Evolutionary conservation across 2,329 filamentous ascomycete species (phyloP).

Genomic region (Microcyclosporella mali): DNA sequence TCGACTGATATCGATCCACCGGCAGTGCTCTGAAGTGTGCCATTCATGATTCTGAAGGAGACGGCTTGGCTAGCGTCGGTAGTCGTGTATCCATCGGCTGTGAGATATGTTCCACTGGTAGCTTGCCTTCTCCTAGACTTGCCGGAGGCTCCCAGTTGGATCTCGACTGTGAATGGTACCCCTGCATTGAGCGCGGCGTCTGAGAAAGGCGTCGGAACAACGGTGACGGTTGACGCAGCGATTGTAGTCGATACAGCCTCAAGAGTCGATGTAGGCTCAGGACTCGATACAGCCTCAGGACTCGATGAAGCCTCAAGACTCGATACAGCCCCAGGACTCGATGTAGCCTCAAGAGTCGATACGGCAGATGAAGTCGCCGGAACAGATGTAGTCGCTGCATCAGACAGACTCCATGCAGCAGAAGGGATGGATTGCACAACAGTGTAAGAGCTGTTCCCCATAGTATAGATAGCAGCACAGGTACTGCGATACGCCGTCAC

Average conservation of each 20-base stretch:
- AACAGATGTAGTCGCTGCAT: too few species aligned
- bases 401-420: too few species aligned
- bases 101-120: conserved; percentile 22
- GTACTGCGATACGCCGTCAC: conserved; percentile 8
- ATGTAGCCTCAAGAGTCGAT: too few species aligned
- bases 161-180: conserved; percentile 27
- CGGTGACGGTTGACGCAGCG: too few species aligned
- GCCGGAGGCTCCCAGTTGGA: conserved; percentile 13
- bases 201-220: conserved; percentile 16
- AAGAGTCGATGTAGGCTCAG: too few species aligned
- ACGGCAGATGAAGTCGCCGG: too few species aligned
- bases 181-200: conserved; percentile 28
- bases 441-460: conserved; percentile 17
- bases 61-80: conserved; percentile 26
- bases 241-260: too few species aligned
- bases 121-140: conserved; percentile 20
- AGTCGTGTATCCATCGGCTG: conserved; percentile 30
- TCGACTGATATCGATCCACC: conserved; percentile 25
- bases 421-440: too few species aligned
- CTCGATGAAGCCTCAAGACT: too few species aligned
- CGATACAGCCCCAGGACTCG: too few species aligned
- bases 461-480: conserved; percentile 11
- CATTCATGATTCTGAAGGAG: conserved; percentile 27
- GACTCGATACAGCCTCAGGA: too few species aligned
- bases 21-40: conserved; percentile 18